phyloP scores from a whole-genome alignment of 129 eudicot genomes.

The Lactuca sativa region DNA sequence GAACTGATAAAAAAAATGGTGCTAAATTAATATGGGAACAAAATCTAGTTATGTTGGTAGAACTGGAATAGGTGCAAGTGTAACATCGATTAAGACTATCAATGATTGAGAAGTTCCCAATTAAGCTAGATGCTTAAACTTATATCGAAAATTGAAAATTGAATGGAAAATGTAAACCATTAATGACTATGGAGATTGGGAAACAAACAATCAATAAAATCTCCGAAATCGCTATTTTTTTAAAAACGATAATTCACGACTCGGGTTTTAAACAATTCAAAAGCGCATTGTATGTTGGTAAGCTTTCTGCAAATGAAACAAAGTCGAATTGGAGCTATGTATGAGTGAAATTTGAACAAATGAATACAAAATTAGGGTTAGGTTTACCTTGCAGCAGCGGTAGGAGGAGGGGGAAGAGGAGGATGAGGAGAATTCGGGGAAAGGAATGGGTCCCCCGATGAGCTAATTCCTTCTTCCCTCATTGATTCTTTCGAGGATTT shows the following conservation, averaged over 20 bases:
- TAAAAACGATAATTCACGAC: background rate
- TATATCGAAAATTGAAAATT: background rate
- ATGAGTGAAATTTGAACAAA: background rate
- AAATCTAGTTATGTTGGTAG: background rate
- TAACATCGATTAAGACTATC: constrained; percentile 5
- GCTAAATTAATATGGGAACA: constrained; percentile 15
- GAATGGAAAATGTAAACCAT: background rate
- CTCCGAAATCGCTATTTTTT: constrained; percentile 20
- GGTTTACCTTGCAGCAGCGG: constrained; percentile 90
- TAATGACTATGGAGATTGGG: background rate
- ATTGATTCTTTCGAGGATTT: constrained; percentile 27
- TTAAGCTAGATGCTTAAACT: constrained; percentile 24
- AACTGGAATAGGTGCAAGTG: background rate
- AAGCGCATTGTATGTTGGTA: constrained; percentile 9
- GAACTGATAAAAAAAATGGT: constrained; percentile 45
- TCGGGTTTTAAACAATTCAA: constrained; percentile 5
- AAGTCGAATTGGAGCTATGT: constrained; percentile 7
- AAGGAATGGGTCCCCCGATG: constrained; percentile 70
- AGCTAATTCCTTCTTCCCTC: constrained; percentile 92
- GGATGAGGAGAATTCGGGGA: constrained; percentile 58
- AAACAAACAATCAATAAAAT: constrained; percentile 5
- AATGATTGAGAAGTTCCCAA: constrained; percentile 19
- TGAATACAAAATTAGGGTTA: constrained; percentile 35
- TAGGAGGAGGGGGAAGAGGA: constrained; percentile 29
- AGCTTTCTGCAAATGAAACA: background rate